Percentiles rank a stretch among this genome's conserved stretches.
Conservation (phyloP, 2,329 filamentous ascomycete species). For the Colletotrichum chlorophyti region DNA sequence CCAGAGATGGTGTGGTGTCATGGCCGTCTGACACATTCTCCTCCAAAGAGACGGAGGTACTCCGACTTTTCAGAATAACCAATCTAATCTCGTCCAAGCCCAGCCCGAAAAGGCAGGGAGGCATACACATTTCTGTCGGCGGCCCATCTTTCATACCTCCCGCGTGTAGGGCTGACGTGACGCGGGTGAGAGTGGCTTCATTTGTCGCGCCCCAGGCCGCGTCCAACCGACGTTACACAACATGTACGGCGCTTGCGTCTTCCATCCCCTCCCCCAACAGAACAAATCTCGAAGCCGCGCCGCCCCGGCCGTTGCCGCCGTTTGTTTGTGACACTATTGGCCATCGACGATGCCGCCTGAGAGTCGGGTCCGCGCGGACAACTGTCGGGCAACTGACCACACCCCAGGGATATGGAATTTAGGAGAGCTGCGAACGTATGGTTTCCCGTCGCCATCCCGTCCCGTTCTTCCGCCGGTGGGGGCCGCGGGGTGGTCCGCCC, state of each 20-base stretch:
- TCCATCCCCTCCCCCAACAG: no score
- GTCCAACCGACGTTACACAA: conserved; percentile 16
- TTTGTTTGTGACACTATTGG: background rate
- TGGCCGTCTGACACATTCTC: conserved; percentile 8
- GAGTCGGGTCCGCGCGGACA: conserved; percentile 4
- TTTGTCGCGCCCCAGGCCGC: background rate
- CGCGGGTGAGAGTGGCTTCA: conserved; percentile 1
- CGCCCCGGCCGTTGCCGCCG: conserved; percentile 1
- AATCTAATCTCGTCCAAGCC: background rate
- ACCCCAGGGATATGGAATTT: background rate
- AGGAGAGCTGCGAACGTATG: background rate
- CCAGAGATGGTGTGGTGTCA: conserved; percentile 2
- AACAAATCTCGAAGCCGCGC: background rate
- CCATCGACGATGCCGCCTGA: background rate
- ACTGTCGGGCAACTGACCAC: background rate
- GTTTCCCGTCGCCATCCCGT: background rate
- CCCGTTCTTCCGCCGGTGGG: background rate
- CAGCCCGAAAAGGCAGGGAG: no score
- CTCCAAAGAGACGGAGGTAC: no score
- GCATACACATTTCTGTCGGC: no score
- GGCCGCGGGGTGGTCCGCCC: background rate
- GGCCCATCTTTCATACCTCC: background rate
- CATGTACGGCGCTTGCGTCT: background rate
- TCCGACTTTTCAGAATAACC: conserved; percentile 9
- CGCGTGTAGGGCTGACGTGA: conserved; percentile 21